phyloP scores from a whole-genome alignment of 2,329 filamentous ascomycete genomes.

The Ascochyta viciae-villosae region DNA sequence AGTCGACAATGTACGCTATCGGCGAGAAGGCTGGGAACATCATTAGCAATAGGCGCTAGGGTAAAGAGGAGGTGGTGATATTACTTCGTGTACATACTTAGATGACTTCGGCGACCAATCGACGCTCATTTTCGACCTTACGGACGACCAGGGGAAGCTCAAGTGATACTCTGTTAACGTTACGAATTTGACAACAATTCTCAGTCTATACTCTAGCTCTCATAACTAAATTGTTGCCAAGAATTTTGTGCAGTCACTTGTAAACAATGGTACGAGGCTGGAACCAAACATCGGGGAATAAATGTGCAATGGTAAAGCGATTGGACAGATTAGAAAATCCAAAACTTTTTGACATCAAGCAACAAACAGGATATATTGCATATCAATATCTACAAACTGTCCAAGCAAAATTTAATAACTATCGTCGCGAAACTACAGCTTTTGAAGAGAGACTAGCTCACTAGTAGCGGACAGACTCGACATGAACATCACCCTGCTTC shows the following conservation, averaged over 20 bases:
- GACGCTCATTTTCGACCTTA: no score
- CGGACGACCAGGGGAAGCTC: no score
- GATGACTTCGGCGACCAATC: background rate
- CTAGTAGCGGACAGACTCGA: conserved; percentile 21
- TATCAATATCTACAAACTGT: background rate
- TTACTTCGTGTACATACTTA: background rate
- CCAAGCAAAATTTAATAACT: background rate
- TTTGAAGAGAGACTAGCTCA: background rate
- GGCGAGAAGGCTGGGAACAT: conserved; percentile 45
- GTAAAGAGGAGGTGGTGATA: no score
- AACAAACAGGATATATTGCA: background rate
- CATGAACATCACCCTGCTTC: conserved; percentile 30
- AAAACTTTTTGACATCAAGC: background rate
- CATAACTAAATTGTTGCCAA: no score
- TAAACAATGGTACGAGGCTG: no score
- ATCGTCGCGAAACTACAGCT: no score
- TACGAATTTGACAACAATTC: no score
- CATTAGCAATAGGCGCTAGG: conserved; percentile 32
- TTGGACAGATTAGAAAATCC: background rate
- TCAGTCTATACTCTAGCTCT: no score
- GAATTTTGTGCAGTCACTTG: no score
- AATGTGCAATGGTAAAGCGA: background rate
- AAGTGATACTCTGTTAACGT: no score
- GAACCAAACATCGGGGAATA: no score
- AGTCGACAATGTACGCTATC: conserved; percentile 44